Evolutionary conservation across 1,284 basidiomycete genomes (phyloP).

Genomic region (Limonomyces culmigenus): DNA sequence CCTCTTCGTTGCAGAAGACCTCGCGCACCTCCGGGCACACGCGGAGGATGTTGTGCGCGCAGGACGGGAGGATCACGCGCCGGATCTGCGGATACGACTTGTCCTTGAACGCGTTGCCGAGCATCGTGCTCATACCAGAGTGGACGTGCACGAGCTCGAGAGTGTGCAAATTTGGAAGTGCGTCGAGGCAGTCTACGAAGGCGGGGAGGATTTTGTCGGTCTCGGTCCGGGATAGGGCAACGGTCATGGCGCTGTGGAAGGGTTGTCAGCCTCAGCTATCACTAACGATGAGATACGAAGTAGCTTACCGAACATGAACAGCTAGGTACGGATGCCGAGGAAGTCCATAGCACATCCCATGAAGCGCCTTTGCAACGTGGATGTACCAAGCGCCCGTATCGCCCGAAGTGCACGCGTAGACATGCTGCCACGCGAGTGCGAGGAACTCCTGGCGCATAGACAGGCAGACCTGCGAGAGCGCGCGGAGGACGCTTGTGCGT

Average conservation of each 20-base stretch:
- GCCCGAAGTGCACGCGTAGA: conserved; percentile 10
- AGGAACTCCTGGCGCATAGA: conserved; percentile 11
- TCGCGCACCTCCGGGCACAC: conserved; percentile 14
- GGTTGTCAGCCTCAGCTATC: no score
- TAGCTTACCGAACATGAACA: no score
- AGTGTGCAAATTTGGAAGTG: conserved; percentile 17
- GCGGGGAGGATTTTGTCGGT: conserved; percentile 11
- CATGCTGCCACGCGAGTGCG: conserved; percentile 12
- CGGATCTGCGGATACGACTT: conserved; percentile 13
- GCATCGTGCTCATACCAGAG: conserved; percentile 10
- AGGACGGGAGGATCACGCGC: conserved; percentile 12
- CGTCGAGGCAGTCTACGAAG: conserved; percentile 15
- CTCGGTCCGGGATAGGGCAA: conserved; percentile 13
- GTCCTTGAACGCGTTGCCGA: conserved; percentile 14
- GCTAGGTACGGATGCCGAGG: no score
- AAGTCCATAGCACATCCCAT: no score
- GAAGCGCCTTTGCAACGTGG: no score
- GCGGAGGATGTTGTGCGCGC: conserved; percentile 16
- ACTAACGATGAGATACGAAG: no score
- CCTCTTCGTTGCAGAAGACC: conserved; percentile 11
- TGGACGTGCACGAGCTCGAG: conserved; percentile 15
- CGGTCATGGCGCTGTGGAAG: conserved; percentile 12
- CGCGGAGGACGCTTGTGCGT: conserved; percentile 11
- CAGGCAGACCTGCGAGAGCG: conserved; percentile 16
- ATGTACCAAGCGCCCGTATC: background rate